Evolutionary conservation across 108 stramenopile genomes (phyloP), one percentile per base, ranked within the genome.

Genomic region (Pseudonitzschia pungens): DNA sequence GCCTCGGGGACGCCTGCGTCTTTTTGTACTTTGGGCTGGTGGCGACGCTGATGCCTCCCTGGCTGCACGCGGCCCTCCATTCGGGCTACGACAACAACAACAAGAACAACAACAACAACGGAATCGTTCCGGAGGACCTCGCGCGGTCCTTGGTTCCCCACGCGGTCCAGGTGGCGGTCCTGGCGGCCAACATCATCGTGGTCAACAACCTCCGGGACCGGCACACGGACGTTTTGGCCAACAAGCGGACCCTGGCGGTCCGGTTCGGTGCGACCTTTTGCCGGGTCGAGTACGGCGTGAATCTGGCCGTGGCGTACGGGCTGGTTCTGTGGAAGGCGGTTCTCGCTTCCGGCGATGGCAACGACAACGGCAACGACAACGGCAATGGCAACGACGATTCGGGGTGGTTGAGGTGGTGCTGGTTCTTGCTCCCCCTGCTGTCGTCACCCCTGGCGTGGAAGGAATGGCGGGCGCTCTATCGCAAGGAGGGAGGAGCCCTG

Each of bases 151-250:
- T 81, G 22, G 33, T 81, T 1, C 66, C 70, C 26, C 78, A 83
- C 51, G 82, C 88, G 20, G 48, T 86, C 4, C 83, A 86, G 22
- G 83, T 93, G 11, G 91, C 88, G 29, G 80, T 71, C 28, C 70
- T 96, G 42, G 88, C 84, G 21, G 92, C 90, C 48, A 91, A 84
- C 48, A 96, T 96, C 53, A 89, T 96, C 60, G 89, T 92, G 22
- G 95, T 96, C 33, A 96, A 96, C 79, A 96, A 96, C 77, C 71
- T 96, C 26, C 85, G 95, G 41, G 95, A 96, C 82, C 82, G 95
- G 21, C 80, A 89, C 41, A 90, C 91, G 16, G 95, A 96, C 79
- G 73, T 90, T 5, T 12, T 71, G 4, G 92, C 87, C 1, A 74
- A 83, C 27, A 96, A 96, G 71, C 69, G 55, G 15, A 96, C 95